These are phyloP conservation scores for Solanum sejunctum DNA, from an alignment of 257 asterid genomes.

Conservation along the genomic window DNA sequence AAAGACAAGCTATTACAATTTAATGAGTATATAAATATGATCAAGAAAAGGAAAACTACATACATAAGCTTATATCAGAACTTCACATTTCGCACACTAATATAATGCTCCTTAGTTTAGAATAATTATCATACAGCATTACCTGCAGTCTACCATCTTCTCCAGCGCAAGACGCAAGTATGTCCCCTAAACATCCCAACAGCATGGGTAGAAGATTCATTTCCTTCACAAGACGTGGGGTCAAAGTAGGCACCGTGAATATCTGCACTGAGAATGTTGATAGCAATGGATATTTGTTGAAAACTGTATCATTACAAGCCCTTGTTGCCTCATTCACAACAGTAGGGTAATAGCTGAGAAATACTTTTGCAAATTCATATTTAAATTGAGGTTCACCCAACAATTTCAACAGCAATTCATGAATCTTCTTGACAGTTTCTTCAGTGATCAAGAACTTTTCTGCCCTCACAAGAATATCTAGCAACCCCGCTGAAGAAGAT, in stretches of 20 bases:
- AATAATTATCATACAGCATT: conserved; percentile 1
- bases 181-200: conserved; percentile 62
- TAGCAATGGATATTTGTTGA: conserved; percentile 48
- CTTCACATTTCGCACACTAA: neutral
- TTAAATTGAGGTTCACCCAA: conserved; percentile 82
- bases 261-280: conserved; percentile 91
- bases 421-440: conserved; percentile 52
- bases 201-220: conserved; percentile 73
- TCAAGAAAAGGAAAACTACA: neutral
- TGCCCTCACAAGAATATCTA: conserved; percentile 67
- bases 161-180: conserved; percentile 50
- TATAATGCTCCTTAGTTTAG: neutral
- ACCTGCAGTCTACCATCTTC: conserved; percentile 85
- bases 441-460: conserved; percentile 43
- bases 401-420: conserved; percentile 82
- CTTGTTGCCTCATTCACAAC: conserved; percentile 42
- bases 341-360: conserved; percentile 70
- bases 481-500: conserved; percentile 48
- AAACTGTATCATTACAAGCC: conserved; percentile 41
- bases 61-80: neutral
- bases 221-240: conserved; percentile 94
- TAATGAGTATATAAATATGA: neutral
- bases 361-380: conserved; percentile 82
- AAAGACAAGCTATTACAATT: neutral
- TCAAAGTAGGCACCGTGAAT: conserved; percentile 76